These are phyloP conservation scores for Saccharomycopsis guyanensis DNA, from an alignment of 805 yeast genomes.

Conservation along the genomic window DNA sequence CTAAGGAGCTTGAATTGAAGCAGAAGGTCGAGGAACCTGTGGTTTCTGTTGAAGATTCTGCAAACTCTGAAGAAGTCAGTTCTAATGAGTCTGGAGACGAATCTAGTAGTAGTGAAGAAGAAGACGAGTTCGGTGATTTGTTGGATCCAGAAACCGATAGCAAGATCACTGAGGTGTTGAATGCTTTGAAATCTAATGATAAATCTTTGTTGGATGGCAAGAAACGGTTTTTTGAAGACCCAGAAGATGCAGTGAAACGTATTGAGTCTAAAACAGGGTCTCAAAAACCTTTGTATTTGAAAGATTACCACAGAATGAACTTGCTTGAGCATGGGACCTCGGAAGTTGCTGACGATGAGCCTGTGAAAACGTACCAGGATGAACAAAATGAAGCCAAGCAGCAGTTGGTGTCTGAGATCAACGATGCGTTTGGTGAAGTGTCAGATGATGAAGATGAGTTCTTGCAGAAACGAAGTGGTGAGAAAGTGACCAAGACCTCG, in stretches of 20 bases:
- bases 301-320: slow-evolving; percentile 87
- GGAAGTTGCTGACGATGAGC: slow-evolving; percentile 42
- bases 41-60: slow-evolving; percentile 26
- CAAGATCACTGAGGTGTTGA: slow-evolving; percentile 66
- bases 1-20: slow-evolving; percentile 38
- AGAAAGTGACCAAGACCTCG: slow-evolving; percentile 24
- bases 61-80: slow-evolving; percentile 31
- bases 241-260: slow-evolving; percentile 33
- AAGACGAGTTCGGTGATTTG: slow-evolving; percentile 87
- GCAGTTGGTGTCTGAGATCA: slow-evolving; percentile 69
- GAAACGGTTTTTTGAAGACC: slow-evolving; percentile 66
- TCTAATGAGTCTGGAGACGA: slow-evolving; percentile 8
- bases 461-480: slow-evolving; percentile 44
- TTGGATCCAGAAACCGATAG: slow-evolving; percentile 79
- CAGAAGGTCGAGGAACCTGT: not conserved
- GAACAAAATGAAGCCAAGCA: slow-evolving; percentile 69
- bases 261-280: slow-evolving; percentile 25
- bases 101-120: slow-evolving; percentile 45
- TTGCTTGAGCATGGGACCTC: slow-evolving; percentile 58
- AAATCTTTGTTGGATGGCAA: slow-evolving; percentile 57
- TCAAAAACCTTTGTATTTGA: slow-evolving; percentile 74
- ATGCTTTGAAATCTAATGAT: slow-evolving; percentile 64
- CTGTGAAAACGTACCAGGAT: slow-evolving; percentile 55
- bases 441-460: slow-evolving; percentile 41
- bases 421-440: slow-evolving; percentile 50